Evolutionary conservation across 768 basidiomycete genomes (phyloP).

Genomic region (Termitomyces sp.): DNA sequence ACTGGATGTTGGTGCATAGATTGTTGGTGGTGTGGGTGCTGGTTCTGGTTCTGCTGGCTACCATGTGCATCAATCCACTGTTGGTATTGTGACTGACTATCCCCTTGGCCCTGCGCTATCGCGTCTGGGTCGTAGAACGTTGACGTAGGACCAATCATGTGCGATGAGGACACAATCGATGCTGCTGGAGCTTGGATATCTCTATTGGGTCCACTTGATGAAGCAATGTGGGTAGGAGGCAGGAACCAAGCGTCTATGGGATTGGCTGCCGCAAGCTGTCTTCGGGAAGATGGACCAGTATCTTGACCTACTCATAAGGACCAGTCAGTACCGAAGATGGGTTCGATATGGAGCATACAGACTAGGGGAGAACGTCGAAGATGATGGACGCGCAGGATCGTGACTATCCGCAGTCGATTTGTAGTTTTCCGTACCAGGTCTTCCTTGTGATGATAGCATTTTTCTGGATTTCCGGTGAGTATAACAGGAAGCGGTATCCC

Average conservation of each 20-base stretch:
- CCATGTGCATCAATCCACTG: slow-evolving; percentile 35
- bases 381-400: slow-evolving; percentile 20
- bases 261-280: slow-evolving; percentile 8
- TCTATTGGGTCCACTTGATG: slow-evolving; percentile 17
- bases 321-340: slow-evolving; percentile 8
- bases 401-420: slow-evolving; percentile 23
- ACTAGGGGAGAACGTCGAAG: slow-evolving; percentile 23
- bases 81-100: slow-evolving; percentile 36
- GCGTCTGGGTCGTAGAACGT: slow-evolving; percentile 52
- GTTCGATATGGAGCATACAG: slow-evolving; percentile 8
- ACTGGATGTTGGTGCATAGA: slow-evolving; percentile 19
- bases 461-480: slow-evolving; percentile 18
- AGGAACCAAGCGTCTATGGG: slow-evolving; percentile 12
- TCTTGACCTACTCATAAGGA: slow-evolving; percentile 12
- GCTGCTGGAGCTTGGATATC: slow-evolving; percentile 10
- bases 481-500: slow-evolving; percentile 20
- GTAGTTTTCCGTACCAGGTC: slow-evolving; percentile 27
- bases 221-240: slow-evolving; percentile 13
- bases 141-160: slow-evolving; percentile 54
- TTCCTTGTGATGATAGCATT: slow-evolving; percentile 34
- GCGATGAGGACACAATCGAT: slow-evolving; percentile 24
- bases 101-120: slow-evolving; percentile 23
- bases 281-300: slow-evolving; percentile 5
- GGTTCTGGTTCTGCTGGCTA: slow-evolving; percentile 9
- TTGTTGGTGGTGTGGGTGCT: slow-evolving; percentile 25